phyloP scores from a whole-genome alignment of 257 asterid genomes.

The Penstemon newberryi region DNA sequence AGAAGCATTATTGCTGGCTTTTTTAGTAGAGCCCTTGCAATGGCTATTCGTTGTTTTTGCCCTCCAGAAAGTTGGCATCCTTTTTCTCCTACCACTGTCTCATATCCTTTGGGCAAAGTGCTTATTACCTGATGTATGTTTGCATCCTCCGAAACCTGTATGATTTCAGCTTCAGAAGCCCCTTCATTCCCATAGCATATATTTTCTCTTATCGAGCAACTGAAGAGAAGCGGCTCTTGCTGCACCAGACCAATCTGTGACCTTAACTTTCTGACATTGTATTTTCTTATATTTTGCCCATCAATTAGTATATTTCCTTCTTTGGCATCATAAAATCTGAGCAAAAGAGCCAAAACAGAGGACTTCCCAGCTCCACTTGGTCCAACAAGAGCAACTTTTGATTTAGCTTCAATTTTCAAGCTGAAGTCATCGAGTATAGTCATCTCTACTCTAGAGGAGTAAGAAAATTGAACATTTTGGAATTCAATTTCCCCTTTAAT shows the following conservation, averaged over 20 bases:
- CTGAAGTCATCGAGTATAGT: slow-evolving; percentile 57
- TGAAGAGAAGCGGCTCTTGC: slow-evolving; percentile 80
- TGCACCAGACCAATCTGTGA: slow-evolving; percentile 69
- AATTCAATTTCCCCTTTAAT: slow-evolving; percentile 62
- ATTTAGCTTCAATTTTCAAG: slow-evolving; percentile 60
- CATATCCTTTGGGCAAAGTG: slow-evolving; percentile 64
- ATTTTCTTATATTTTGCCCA: slow-evolving; percentile 44
- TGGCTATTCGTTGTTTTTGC: slow-evolving; percentile 76
- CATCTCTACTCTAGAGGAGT: slow-evolving; percentile 61
- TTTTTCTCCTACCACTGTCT: slow-evolving; percentile 68
- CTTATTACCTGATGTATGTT: slow-evolving; percentile 67
- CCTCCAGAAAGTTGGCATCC: slow-evolving; percentile 90
- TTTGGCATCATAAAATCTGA: slow-evolving; percentile 63
- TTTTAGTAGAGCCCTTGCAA: slow-evolving; percentile 63
- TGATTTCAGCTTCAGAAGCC: slow-evolving; percentile 70
- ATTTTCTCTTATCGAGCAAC: slow-evolving; percentile 66
- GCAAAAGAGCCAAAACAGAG: slow-evolving; percentile 61
- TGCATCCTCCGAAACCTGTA: slow-evolving; percentile 63
- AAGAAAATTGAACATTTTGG: slow-evolving; percentile 47
- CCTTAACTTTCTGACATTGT: slow-evolving; percentile 53
- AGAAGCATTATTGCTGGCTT: slow-evolving; percentile 71
- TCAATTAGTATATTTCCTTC: slow-evolving; percentile 60
- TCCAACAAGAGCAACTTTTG: slow-evolving; percentile 70
- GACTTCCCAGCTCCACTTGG: slow-evolving; percentile 82
- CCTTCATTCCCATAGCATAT: slow-evolving; percentile 67